phyloP scores from a whole-genome alignment of 106 monocot genomes.

The Acanthochlamys bracteata region DNA sequence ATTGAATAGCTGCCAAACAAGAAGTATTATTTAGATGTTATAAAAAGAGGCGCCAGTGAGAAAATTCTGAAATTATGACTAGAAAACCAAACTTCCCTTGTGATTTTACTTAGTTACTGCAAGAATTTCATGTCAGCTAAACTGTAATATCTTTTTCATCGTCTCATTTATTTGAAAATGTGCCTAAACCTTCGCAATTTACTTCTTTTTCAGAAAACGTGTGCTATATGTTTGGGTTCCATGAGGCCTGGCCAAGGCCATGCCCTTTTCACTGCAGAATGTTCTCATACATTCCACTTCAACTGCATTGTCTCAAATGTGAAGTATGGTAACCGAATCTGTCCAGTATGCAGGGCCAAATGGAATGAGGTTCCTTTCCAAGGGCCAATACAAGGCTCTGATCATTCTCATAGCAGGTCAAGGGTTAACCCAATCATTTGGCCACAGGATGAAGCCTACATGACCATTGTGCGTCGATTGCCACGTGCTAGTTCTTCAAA shows the following conservation, averaged over 20 bases:
- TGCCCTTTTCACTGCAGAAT: slow-evolving; percentile 75
- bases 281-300: slow-evolving; percentile 76
- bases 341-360: slow-evolving; percentile 64
- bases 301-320: slow-evolving; percentile 62
- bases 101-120: no score
- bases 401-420: slow-evolving; percentile 18
- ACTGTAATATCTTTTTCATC: no score
- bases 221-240: slow-evolving; percentile 46
- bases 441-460: slow-evolving; percentile 14
- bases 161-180: neutral
- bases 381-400: slow-evolving; percentile 4
- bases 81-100: no score
- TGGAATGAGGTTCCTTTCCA: slow-evolving; percentile 53
- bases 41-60: no score
- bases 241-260: slow-evolving; percentile 45
- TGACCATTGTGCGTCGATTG: slow-evolving; percentile 23
- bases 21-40: no score
- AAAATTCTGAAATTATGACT: no score
- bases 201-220: slow-evolving; percentile 30
- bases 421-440: slow-evolving; percentile 29
- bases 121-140: no score
- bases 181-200: neutral
- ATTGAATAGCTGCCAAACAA: no score
- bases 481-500: slow-evolving; percentile 29
- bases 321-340: slow-evolving; percentile 45